Conservation (phyloP, 768 basidiomycete genomes). For the Pisolithus marmoratus region DNA sequence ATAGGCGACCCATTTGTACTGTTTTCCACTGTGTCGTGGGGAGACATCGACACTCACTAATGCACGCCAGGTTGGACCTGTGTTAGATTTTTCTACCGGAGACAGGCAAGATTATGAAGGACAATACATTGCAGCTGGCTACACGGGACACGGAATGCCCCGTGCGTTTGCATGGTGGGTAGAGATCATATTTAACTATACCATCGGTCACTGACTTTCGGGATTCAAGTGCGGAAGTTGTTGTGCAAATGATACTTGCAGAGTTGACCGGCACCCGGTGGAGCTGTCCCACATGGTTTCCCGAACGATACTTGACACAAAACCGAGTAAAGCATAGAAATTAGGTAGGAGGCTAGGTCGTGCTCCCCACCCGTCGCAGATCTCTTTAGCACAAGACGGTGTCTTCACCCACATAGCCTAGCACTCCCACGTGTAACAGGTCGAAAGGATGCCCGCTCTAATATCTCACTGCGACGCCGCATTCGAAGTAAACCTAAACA, state of each 20-base stretch:
- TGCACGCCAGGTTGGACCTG: constrained; percentile 53
- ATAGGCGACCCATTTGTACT: constrained; percentile 63
- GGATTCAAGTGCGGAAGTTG: constrained; percentile 51
- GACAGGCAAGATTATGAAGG: constrained; percentile 35
- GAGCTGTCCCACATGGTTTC: constrained; percentile 58
- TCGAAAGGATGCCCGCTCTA: no score
- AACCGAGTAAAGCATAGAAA: constrained; percentile 4
- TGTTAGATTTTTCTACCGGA: constrained; percentile 29
- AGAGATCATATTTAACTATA: neutral
- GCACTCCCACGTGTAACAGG: no score
- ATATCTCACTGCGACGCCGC: no score
- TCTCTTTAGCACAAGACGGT: no score
- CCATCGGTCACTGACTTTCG: neutral
- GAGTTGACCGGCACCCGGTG: constrained; percentile 42
- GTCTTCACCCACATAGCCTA: no score
- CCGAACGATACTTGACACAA: constrained; percentile 44
- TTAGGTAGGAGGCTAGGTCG: neutral
- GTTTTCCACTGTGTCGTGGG: neutral
- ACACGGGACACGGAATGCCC: constrained; percentile 77
- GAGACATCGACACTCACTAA: neutral
- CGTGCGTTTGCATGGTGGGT: constrained; percentile 59
- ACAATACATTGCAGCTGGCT: constrained; percentile 71
- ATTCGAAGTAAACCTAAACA: no score
- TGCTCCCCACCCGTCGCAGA: no score
- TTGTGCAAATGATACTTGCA: constrained; percentile 53